phyloP scores from a whole-genome alignment of 257 asterid genomes.

The Euphrasia confusa region DNA sequence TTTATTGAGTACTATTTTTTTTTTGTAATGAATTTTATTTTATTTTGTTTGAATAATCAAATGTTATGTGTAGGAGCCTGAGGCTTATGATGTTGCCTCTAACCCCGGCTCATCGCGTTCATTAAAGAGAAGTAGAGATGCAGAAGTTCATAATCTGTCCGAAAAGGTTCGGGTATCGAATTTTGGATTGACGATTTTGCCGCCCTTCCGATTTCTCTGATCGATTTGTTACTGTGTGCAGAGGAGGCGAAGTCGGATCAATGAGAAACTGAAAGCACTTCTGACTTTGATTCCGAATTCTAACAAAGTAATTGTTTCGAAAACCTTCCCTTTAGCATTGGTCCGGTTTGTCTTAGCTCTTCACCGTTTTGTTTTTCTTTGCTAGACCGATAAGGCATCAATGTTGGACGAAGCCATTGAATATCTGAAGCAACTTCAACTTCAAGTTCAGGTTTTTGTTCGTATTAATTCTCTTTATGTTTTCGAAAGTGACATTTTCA shows the following conservation, averaged over 20 bases:
- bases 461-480: slow-evolving; percentile 6
- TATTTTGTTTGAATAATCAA: background rate
- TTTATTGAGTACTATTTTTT: too few relatives aligned
- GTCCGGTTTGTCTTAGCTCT: background rate
- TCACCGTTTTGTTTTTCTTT: slow-evolving; percentile 15
- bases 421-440: slow-evolving; percentile 80
- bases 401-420: slow-evolving; percentile 87
- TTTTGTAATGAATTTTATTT: too few relatives aligned
- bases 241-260: slow-evolving; percentile 83
- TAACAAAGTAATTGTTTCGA: slow-evolving; percentile 38
- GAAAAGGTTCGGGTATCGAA: slow-evolving; percentile 51
- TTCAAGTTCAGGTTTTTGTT: slow-evolving; percentile 64
- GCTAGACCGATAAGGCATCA: slow-evolving; percentile 80
- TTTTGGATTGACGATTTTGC: slow-evolving; percentile 9
- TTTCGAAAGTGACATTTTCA: slow-evolving; percentile 1
- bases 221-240: slow-evolving; percentile 28
- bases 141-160: slow-evolving; percentile 72
- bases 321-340: background rate
- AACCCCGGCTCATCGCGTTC: slow-evolving; percentile 40
- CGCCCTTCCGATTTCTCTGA: slow-evolving; percentile 11
- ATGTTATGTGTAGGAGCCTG: slow-evolving; percentile 39
- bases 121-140: slow-evolving; percentile 72
- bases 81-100: slow-evolving; percentile 17
- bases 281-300: slow-evolving; percentile 76
- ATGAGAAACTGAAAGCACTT: slow-evolving; percentile 76